A percentile compares a stretch with the other conserved stretches of the same genome.
Conservation (phyloP, 192 early-diverging fungal genomes). For the Pilaira anomala region DNA sequence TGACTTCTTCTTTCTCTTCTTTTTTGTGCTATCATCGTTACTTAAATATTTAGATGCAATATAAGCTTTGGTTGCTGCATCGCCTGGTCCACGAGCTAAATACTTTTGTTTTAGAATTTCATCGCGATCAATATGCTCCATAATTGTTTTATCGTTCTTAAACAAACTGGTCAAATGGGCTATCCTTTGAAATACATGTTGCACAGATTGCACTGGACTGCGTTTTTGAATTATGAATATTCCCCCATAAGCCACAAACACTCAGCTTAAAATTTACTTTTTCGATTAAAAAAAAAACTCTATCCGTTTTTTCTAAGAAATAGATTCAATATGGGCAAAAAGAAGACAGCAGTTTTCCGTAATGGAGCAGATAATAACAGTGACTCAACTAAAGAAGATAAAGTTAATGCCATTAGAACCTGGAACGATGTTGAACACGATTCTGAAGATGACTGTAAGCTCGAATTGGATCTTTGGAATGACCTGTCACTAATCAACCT, state of each 20-base stretch:
- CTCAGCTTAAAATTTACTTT: no score
- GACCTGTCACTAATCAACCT: neutral
- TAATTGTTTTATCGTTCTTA: slow-evolving; percentile 8
- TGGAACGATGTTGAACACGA: slow-evolving; percentile 76
- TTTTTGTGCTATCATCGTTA: slow-evolving; percentile 11
- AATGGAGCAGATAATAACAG: slow-evolving; percentile 5
- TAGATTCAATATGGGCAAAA: slow-evolving; percentile 23
- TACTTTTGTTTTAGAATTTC: slow-evolving; percentile 32
- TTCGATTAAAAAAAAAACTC: no score
- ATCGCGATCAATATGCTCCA: slow-evolving; percentile 7
- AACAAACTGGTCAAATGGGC: no score
- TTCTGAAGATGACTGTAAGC: slow-evolving; percentile 70
- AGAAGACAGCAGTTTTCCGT: slow-evolving; percentile 26
- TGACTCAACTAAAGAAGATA: slow-evolving; percentile 22
- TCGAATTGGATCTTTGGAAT: neutral
- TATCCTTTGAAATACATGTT: no score
- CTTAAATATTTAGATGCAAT: slow-evolving; percentile 36
- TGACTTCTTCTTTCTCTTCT: slow-evolving; percentile 37
- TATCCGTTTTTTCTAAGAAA: no score
- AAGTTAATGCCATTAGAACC: slow-evolving; percentile 63
- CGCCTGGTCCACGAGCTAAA: slow-evolving; percentile 32
- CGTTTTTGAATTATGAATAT: no score
- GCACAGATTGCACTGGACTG: no score
- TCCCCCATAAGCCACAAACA: no score
- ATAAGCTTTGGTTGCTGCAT: slow-evolving; percentile 37